Evolutionary conservation across 2,329 filamentous ascomycete genomes (phyloP).

Genomic region (Hymenoscyphus linearis): DNA sequence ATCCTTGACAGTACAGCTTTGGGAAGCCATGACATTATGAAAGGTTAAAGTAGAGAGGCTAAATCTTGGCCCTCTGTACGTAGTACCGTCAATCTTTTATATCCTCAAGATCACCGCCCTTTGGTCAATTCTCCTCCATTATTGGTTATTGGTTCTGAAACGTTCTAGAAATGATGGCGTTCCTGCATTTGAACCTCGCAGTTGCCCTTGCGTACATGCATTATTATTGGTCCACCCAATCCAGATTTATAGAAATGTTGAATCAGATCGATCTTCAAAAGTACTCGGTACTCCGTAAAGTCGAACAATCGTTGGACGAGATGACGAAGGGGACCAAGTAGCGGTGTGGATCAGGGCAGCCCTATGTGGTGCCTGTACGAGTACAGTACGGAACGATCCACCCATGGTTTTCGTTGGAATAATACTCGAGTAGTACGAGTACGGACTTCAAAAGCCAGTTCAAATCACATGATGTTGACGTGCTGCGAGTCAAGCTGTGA

Average conservation of each 20-base stretch:
- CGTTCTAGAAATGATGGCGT: not conserved
- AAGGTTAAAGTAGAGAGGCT: not conserved
- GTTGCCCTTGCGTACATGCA: not conserved
- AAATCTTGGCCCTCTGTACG: not conserved
- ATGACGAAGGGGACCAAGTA: constrained; percentile 1
- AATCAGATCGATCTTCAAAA: not conserved
- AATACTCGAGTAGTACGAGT: not conserved
- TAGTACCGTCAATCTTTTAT: not conserved
- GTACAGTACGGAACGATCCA: constrained; percentile 6
- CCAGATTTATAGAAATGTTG: not conserved
- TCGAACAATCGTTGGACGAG: not conserved
- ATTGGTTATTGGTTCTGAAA: not conserved
- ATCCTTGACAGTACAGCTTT: not conserved
- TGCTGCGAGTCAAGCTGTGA: constrained; percentile 19
- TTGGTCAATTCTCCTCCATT: not conserved
- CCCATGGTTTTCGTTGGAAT: not conserved
- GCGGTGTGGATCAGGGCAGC: constrained; percentile 25
- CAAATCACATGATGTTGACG: constrained; percentile 20
- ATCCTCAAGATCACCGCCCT: not conserved
- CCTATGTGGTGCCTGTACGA: constrained; percentile 15
- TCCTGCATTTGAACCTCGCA: not conserved
- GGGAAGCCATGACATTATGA: not conserved
- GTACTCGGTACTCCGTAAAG: no score
- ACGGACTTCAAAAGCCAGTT: not conserved
- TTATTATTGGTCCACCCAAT: constrained; percentile 3